Percentiles rank a stretch among this genome's conserved stretches.
These are phyloP conservation scores for Ettlia oleoabundans DNA, from an alignment of 139 green algal genomes.

Conservation along the genomic window DNA sequence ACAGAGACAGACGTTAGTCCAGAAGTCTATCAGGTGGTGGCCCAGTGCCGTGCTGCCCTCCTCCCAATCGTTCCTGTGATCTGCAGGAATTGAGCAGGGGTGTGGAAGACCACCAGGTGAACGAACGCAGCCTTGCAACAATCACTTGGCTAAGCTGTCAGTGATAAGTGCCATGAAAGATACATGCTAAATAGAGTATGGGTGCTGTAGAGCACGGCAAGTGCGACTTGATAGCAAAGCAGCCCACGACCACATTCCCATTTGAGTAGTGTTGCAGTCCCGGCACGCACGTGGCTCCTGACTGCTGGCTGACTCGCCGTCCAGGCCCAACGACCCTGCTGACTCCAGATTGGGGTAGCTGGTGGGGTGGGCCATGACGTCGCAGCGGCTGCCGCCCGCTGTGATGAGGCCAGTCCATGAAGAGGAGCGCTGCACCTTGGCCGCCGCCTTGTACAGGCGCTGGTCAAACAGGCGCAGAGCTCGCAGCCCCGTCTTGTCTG, in stretches of 20 bases:
- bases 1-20: constrained; percentile 70
- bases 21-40: constrained; percentile 70
- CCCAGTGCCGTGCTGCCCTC: constrained; percentile 41
- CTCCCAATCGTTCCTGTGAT: constrained; percentile 16
- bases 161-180: too few species aligned
- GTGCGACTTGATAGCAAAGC: too few species aligned
- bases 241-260: too few species aligned
- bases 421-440: constrained; percentile 27
- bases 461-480: constrained; percentile 61
- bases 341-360: constrained; percentile 37
- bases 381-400: constrained; percentile 39
- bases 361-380: constrained; percentile 45
- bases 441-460: constrained; percentile 41
- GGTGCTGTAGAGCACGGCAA: too few species aligned
- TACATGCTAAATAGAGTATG: too few species aligned
- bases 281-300: neutral
- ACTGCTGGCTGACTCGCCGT: neutral
- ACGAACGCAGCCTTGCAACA: neutral
- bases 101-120: neutral
- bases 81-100: neutral
- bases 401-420: constrained; percentile 47
- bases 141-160: too few species aligned
- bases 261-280: too few species aligned
- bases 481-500: constrained; percentile 6
- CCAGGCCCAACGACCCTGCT: constrained; percentile 1